These are phyloP conservation scores for Codiaeum variegatum DNA, from an alignment of 441 rosid genomes.

Conservation along the genomic window DNA sequence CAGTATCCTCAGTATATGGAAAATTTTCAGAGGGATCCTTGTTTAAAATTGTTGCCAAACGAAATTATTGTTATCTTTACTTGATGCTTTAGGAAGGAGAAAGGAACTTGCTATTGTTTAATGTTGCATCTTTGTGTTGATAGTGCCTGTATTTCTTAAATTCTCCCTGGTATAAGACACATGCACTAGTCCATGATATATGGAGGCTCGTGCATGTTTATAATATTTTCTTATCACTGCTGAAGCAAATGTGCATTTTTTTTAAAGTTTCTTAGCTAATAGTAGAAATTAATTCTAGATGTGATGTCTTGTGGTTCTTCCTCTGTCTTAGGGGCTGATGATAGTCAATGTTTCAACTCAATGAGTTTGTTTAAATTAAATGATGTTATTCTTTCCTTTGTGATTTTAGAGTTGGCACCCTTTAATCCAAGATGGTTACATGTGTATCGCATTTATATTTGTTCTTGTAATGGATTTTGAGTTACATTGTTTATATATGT, in stretches of 20 bases:
- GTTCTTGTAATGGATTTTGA: slow-evolving; percentile 7
- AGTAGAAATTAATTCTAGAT: not conserved
- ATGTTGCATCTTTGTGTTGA: not conserved
- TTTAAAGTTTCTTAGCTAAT: not conserved
- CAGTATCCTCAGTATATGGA: not conserved
- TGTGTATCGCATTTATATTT: not conserved
- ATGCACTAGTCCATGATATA: not conserved
- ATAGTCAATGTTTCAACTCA: not conserved
- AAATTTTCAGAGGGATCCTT: not conserved
- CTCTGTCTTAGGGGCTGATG: not conserved
- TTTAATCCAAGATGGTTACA: not conserved
- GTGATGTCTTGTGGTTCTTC: not conserved
- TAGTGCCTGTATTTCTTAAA: not conserved
- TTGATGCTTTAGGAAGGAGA: not conserved
- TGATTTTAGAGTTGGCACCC: slow-evolving; percentile 2
- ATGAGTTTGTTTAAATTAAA: slow-evolving; percentile 1
- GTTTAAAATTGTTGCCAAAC: not conserved
- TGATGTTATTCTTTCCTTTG: not conserved
- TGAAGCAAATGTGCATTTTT: slow-evolving; percentile 2
- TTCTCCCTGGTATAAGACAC: not conserved
- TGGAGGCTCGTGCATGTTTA: not conserved
- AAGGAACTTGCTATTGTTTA: not conserved
- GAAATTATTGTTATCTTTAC: not conserved
- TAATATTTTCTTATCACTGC: not conserved
- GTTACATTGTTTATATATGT: slow-evolving; percentile 12